phyloP scores from a whole-genome alignment of 2,329 filamentous ascomycete species.

The Chaetomium globosum region DNA sequence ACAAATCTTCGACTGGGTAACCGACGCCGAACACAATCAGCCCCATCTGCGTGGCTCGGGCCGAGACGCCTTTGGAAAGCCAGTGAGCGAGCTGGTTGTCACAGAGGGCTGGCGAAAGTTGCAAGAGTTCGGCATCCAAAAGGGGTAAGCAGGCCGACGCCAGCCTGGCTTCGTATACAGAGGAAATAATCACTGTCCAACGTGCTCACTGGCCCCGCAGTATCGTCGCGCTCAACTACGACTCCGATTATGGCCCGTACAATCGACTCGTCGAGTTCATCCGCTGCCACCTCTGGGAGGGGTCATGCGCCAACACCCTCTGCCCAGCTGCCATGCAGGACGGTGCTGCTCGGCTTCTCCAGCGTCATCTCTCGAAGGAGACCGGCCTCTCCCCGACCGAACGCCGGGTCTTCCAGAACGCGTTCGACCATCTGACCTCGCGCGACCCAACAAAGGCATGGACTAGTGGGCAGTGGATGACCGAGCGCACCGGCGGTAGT shows the following conservation, averaged over 20 bases:
- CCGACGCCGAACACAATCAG: conserved; percentile 66
- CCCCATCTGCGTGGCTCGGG: conserved; percentile 61
- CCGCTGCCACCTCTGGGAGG: conserved; percentile 60
- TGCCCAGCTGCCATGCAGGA: conserved; percentile 71
- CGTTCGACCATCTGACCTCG: conserved; percentile 57
- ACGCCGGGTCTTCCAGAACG: conserved; percentile 53
- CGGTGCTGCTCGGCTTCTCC: conserved; percentile 58
- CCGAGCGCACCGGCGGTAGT: conserved; percentile 68
- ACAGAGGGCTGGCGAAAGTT: conserved; percentile 67
- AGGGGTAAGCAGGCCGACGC: conserved; percentile 46
- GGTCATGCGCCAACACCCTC: conserved; percentile 61
- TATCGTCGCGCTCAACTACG: conserved; percentile 63
- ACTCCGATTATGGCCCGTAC: conserved; percentile 53
- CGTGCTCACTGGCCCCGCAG: conserved; percentile 37
- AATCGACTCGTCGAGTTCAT: conserved; percentile 63
- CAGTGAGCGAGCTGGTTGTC: conserved; percentile 62
- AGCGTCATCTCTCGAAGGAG: conserved; percentile 46
- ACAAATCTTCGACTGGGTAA: conserved; percentile 58
- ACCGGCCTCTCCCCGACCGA: conserved; percentile 37
- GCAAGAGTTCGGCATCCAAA: conserved; percentile 59
- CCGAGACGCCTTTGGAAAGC: conserved; percentile 63
- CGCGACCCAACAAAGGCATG: conserved; percentile 57
- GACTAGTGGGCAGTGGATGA: conserved; percentile 81
- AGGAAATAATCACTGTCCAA: too few relatives aligned
- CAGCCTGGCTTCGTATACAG: neutral